These are phyloP conservation scores for Fraxinus cuspidata DNA, from an alignment of 257 asterid genomes.

Conservation along the genomic window DNA sequence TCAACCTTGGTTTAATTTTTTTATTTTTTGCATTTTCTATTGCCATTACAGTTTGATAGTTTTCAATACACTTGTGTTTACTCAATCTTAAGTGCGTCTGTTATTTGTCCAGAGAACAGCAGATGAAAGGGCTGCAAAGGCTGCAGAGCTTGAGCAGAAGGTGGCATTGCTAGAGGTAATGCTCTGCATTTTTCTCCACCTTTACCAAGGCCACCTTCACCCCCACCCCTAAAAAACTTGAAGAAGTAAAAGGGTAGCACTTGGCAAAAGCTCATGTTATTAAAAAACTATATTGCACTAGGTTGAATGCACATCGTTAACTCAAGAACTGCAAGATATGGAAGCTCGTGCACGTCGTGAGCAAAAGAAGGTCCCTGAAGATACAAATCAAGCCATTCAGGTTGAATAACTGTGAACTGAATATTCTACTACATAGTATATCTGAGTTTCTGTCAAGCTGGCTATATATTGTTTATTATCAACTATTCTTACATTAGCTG, in stretches of 20 bases:
- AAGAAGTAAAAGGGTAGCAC: not conserved
- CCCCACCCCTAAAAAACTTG: not conserved
- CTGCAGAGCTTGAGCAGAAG: slow-evolving; percentile 97
- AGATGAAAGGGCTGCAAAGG: slow-evolving; percentile 90
- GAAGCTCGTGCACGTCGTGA: slow-evolving; percentile 93
- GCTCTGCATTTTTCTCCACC: slow-evolving; percentile 22
- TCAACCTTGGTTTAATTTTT: too few species aligned
- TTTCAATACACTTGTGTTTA: not conserved
- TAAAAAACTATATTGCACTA: slow-evolving; percentile 31
- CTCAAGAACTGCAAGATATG: slow-evolving; percentile 97
- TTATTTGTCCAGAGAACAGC: slow-evolving; percentile 75
- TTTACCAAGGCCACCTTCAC: slow-evolving; percentile 15
- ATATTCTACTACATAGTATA: slow-evolving; percentile 7
- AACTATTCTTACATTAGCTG: not conserved
- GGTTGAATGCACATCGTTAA: slow-evolving; percentile 93
- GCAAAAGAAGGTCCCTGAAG: slow-evolving; percentile 88
- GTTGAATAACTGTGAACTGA: slow-evolving; percentile 38
- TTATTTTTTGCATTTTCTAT: not conserved
- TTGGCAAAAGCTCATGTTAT: slow-evolving; percentile 3
- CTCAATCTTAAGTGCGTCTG: slow-evolving; percentile 15
- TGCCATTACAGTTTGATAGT: not conserved
- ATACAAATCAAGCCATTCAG: slow-evolving; percentile 92
- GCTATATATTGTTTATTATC: not conserved
- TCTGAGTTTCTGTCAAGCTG: not conserved
- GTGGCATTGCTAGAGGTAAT: slow-evolving; percentile 96